phyloP scores from a whole-genome alignment of 2,329 filamentous ascomycete species.

The Hirsutella rhossiliensis region DNA sequence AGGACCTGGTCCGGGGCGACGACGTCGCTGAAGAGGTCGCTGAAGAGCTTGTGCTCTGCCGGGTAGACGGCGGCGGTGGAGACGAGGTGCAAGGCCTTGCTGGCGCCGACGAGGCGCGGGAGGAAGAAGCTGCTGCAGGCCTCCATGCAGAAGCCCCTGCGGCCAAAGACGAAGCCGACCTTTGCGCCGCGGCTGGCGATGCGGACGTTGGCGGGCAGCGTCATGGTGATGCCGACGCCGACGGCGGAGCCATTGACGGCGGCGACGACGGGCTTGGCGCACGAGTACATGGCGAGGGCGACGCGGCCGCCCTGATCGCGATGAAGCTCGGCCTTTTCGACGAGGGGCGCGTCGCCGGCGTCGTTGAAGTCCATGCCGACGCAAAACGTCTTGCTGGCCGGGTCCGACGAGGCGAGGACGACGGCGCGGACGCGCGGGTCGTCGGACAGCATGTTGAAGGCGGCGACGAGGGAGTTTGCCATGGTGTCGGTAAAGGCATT shows the following conservation, averaged over 20 bases:
- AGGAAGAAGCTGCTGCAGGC: conserved; percentile 61
- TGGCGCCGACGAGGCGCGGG: conserved; percentile 54
- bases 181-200: conserved; percentile 46
- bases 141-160: conserved; percentile 61
- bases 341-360: conserved; percentile 9
- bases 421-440: conserved; percentile 43
- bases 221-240: conserved; percentile 51
- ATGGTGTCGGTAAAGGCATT: conserved; percentile 60
- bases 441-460: conserved; percentile 35
- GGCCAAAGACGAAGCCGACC: conserved; percentile 63
- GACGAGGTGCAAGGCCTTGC: conserved; percentile 49
- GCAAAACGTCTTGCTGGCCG: conserved; percentile 39
- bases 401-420: conserved; percentile 40
- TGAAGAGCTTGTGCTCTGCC: conserved; percentile 36
- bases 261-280: conserved; percentile 45
- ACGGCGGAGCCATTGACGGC: conserved; percentile 49
- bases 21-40: conserved; percentile 54
- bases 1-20: conserved; percentile 50
- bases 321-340: conserved; percentile 18
- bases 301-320: conserved; percentile 41
- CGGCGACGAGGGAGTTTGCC: conserved; percentile 45
- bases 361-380: conserved; percentile 44
- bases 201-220: conserved; percentile 40
- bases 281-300: conserved; percentile 41
- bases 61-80: conserved; percentile 55